These are phyloP conservation scores for Setaria viridis DNA, from an alignment of 202 grass and related monocot species.

Conservation along the genomic window DNA sequence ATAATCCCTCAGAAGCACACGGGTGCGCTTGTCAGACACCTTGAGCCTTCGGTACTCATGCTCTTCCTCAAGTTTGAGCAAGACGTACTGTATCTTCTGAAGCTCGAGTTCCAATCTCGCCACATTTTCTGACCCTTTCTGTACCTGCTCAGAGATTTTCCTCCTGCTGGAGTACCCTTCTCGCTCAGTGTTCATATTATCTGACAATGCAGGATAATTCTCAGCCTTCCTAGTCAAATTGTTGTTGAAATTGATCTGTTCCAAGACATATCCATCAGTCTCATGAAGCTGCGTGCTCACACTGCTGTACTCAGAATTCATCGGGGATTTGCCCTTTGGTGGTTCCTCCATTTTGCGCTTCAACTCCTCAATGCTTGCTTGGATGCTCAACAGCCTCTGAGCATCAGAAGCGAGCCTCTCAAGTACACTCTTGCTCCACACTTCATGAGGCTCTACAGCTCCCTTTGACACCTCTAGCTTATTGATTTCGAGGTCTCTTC, in stretches of 20 bases:
- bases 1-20: conserved; percentile 90
- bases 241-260: conserved; percentile 76
- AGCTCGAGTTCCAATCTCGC: conserved; percentile 85
- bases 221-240: conserved; percentile 71
- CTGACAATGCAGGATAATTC: conserved; percentile 56
- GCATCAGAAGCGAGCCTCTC: conserved; percentile 73
- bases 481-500: conserved; percentile 64
- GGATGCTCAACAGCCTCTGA: conserved; percentile 71
- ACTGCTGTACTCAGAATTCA: conserved; percentile 64
- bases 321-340: conserved; percentile 65
- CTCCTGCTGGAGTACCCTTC: conserved; percentile 66
- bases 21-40: conserved; percentile 65
- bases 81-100: conserved; percentile 87
- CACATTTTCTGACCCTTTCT: conserved; percentile 83
- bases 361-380: conserved; percentile 65
- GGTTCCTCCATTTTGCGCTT: conserved; percentile 75
- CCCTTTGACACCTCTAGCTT: conserved; percentile 51
- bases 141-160: conserved; percentile 69
- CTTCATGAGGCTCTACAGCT: conserved; percentile 48
- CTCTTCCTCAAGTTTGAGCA: conserved; percentile 92
- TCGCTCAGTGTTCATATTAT: conserved; percentile 50
- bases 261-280: conserved; percentile 63
- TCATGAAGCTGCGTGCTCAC: conserved; percentile 68
- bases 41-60: conserved; percentile 59
- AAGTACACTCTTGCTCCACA: conserved; percentile 68